phyloP scores from a whole-genome alignment of 495 filamentous ascomycete genomes.

The Xylaria longipes region DNA sequence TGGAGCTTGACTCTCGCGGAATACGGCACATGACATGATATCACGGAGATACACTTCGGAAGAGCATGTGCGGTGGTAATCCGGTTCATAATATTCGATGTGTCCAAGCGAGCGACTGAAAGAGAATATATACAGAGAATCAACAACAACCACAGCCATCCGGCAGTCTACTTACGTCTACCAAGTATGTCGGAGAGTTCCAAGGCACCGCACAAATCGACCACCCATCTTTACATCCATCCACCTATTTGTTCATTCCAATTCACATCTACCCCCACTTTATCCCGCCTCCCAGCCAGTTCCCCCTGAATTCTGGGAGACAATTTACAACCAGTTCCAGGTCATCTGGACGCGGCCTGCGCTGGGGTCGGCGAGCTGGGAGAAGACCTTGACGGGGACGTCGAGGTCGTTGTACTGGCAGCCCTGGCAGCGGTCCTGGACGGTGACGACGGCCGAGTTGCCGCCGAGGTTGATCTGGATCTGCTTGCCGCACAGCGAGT shows the following conservation, averaged over 20 bases:
- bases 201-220: not conserved
- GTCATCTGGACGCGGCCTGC: constrained; percentile 34
- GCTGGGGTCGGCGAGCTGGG: constrained; percentile 30
- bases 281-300: not conserved
- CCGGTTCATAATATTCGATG: not conserved
- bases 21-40: not conserved
- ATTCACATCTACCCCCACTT: not conserved
- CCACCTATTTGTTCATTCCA: not conserved
- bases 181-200: not conserved
- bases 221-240: not conserved
- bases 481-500: constrained; percentile 35
- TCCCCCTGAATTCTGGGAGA: too few relatives aligned
- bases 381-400: constrained; percentile 66
- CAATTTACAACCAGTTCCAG: constrained; percentile 40
- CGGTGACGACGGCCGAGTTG: constrained; percentile 30
- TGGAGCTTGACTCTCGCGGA: not conserved
- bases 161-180: not conserved
- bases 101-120: constrained; percentile 22
- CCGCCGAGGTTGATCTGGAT: constrained; percentile 32
- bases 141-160: constrained; percentile 16
- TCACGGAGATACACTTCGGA: not conserved
- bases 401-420: constrained; percentile 49
- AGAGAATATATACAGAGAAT: constrained; percentile 23
- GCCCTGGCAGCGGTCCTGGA: constrained; percentile 39
- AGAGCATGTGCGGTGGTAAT: not conserved